Percentiles rank a stretch among this genome's conserved stretches.
These are phyloP conservation scores for Castanea sativa DNA, from an alignment of 306 rosid species.

Conservation along the genomic window DNA sequence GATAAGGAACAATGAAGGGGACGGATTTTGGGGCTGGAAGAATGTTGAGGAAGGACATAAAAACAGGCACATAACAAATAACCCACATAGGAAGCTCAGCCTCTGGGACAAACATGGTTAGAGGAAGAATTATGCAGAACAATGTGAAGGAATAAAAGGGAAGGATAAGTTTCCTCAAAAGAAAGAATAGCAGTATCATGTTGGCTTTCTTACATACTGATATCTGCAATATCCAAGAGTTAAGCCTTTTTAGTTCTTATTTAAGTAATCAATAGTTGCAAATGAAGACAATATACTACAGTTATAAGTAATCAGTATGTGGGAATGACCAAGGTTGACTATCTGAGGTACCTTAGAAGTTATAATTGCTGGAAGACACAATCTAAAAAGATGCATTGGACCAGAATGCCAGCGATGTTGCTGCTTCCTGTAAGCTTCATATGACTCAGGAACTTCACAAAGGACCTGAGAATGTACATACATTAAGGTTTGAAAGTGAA, in stretches of 20 bases:
- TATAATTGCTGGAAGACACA: slow-evolving; percentile 83
- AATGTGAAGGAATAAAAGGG: slow-evolving; percentile 94
- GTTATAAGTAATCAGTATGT: not conserved
- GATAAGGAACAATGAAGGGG: slow-evolving; percentile 92
- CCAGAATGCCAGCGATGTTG: slow-evolving; percentile 99
- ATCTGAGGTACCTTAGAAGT: slow-evolving; percentile 64
- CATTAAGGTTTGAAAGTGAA: not conserved
- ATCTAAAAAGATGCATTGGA: slow-evolving; percentile 92
- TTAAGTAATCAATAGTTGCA: slow-evolving; percentile 5
- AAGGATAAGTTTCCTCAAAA: slow-evolving; percentile 85
- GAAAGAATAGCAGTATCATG: slow-evolving; percentile 80
- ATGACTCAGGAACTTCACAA: slow-evolving; percentile 94
- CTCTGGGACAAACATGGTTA: slow-evolving; percentile 96
- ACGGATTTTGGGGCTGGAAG: slow-evolving; percentile 92
- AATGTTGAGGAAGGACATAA: slow-evolving; percentile 86
- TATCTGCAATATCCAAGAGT: slow-evolving; percentile 58
- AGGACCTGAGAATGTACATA: slow-evolving; percentile 55
- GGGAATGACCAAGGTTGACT: slow-evolving; percentile 13
- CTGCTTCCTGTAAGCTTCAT: slow-evolving; percentile 95
- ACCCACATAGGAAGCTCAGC: slow-evolving; percentile 96
- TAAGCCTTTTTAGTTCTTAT: slow-evolving; percentile 9
- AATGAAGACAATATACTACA: not conserved
- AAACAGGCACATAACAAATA: slow-evolving; percentile 84
- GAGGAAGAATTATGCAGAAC: slow-evolving; percentile 92
- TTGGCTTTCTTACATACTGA: slow-evolving; percentile 85